Evolutionary conservation across 2,329 filamentous ascomycete species (phyloP).

Genomic region (Nigrograna mackinnonii): DNA sequence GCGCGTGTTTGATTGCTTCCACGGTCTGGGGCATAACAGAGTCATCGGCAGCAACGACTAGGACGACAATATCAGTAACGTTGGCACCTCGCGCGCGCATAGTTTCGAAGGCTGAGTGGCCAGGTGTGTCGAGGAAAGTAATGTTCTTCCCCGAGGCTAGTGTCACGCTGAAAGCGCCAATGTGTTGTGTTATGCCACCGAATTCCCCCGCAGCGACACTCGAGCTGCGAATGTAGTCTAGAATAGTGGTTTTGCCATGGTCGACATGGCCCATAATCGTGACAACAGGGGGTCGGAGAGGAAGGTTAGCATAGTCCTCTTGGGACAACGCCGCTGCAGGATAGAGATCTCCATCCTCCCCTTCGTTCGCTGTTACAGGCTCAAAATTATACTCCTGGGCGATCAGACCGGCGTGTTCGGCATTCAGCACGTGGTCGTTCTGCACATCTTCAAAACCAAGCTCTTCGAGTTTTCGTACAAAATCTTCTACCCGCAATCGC

Average conservation of each 20-base stretch:
- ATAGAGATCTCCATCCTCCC: constrained; percentile 72
- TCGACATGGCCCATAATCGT: constrained; percentile 99
- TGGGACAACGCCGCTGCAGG: constrained; percentile 55
- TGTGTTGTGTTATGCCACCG: constrained; percentile 97
- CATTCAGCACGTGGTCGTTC: constrained; percentile 83
- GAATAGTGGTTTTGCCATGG: constrained; percentile 94
- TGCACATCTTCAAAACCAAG: constrained; percentile 88
- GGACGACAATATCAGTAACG: constrained; percentile 93
- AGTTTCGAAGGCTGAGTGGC: constrained; percentile 90
- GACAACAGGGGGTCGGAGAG: constrained; percentile 84
- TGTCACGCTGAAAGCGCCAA: constrained; percentile 92
- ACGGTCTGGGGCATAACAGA: constrained; percentile 97
- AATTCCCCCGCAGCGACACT: constrained; percentile 91
- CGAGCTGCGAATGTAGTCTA: constrained; percentile 91
- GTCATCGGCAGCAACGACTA: constrained; percentile 96
- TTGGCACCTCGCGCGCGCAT: constrained; percentile 96
- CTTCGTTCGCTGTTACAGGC: constrained; percentile 68
- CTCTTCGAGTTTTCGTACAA: constrained; percentile 75
- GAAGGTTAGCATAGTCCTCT: constrained; percentile 68
- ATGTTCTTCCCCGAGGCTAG: constrained; percentile 84
- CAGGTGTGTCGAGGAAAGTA: constrained; percentile 95
- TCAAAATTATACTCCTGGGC: constrained; percentile 93
- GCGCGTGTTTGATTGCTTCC: constrained; percentile 93
- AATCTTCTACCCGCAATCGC: constrained; percentile 70
- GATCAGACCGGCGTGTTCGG: constrained; percentile 87